Conservation (phyloP, 176 grass and related monocot species). For the Zizania latifolia region DNA sequence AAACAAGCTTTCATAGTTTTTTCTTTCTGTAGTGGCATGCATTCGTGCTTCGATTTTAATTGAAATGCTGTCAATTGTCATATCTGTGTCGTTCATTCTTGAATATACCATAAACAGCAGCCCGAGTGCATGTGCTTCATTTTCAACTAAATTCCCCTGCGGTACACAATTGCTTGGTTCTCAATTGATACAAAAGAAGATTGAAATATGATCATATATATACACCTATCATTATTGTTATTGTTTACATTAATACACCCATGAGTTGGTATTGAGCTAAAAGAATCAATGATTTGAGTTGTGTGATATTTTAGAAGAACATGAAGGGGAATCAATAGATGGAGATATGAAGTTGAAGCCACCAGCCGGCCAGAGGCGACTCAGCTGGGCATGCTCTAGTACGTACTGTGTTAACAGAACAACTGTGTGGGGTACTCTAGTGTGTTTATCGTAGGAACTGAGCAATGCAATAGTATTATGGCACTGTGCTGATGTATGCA, state of each 20-base stretch:
- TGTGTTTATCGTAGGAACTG: no score
- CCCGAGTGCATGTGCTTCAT: not conserved
- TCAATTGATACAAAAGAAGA: not conserved
- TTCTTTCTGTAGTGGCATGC: not conserved
- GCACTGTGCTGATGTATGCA: not conserved
- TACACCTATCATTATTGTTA: not conserved
- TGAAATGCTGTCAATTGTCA: constrained; percentile 6
- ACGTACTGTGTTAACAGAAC: no score
- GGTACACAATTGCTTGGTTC: not conserved
- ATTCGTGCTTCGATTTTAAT: not conserved
- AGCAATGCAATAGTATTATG: not conserved
- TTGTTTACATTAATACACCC: not conserved
- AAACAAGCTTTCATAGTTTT: constrained; percentile 28
- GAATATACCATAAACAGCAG: not conserved
- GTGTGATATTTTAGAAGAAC: not conserved
- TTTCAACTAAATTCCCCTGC: not conserved
- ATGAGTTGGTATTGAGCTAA: not conserved
- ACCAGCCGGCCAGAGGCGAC: no score
- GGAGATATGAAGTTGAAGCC: not conserved
- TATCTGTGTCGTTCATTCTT: not conserved
- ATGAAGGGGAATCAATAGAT: not conserved
- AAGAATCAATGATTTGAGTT: not conserved
- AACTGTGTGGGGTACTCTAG: no score
- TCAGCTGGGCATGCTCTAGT: no score
- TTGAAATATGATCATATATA: not conserved